These are phyloP conservation scores for Diplodia intermedia DNA, from an alignment of 2,329 filamentous ascomycete genomes.

Conservation along the genomic window DNA sequence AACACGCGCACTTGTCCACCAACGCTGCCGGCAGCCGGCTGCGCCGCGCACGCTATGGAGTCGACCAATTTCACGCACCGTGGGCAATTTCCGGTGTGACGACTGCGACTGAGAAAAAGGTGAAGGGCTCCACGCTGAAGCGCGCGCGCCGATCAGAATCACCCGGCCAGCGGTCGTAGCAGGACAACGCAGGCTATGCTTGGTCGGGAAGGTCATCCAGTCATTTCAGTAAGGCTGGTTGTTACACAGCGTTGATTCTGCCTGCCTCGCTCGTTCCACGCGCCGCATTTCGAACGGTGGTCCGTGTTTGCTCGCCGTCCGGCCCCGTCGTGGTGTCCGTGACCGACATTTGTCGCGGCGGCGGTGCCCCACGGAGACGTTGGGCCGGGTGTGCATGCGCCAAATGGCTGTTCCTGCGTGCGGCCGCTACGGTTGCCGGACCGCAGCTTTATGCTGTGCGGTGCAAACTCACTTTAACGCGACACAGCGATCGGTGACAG, in stretches of 20 bases:
- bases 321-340: not conserved
- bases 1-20: slow-evolving; percentile 3
- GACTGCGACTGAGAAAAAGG: not conserved
- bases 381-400: slow-evolving; percentile 7
- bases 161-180: slow-evolving; percentile 10
- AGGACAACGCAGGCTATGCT: not conserved
- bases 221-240: slow-evolving; percentile 20
- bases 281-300: slow-evolving; percentile 8
- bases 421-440: slow-evolving; percentile 15
- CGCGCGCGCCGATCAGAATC: slow-evolving; percentile 19
- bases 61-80: not conserved
- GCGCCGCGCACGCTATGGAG: slow-evolving; percentile 12
- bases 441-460: not conserved
- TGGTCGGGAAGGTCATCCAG: slow-evolving; percentile 6
- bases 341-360: slow-evolving; percentile 12
- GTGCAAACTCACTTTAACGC: slow-evolving; percentile 1
- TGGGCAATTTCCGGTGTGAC: slow-evolving; percentile 23
- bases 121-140: not conserved
- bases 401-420: slow-evolving; percentile 16
- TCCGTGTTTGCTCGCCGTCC: slow-evolving; percentile 6
- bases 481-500: not conserved
- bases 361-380: slow-evolving; percentile 24
- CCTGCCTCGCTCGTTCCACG: slow-evolving; percentile 18
- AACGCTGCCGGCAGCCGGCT: not conserved
- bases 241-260: slow-evolving; percentile 15